These are phyloP conservation scores for Sphaerostilbella broomeana DNA, from an alignment of 2,329 filamentous ascomycete species.

Conservation along the genomic window DNA sequence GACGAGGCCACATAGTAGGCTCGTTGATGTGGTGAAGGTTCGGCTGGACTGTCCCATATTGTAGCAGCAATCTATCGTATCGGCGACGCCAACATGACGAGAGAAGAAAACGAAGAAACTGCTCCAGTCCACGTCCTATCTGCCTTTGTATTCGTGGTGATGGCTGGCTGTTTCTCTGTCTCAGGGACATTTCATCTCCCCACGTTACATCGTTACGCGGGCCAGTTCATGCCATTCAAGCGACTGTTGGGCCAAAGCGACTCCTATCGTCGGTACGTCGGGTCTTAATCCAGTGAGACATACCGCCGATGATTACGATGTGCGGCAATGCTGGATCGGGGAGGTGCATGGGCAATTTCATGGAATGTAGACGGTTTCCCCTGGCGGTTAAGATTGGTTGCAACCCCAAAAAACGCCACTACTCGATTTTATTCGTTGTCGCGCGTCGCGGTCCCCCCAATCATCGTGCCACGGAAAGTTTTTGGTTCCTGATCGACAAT, in stretches of 20 bases:
- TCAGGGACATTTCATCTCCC: not conserved
- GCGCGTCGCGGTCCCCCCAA: too few relatives aligned
- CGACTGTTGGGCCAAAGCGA: not conserved
- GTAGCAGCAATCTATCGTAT: not conserved
- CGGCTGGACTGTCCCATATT: not conserved
- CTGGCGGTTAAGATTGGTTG: slow-evolving; percentile 9
- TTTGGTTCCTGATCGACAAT: too few relatives aligned
- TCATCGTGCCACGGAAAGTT: too few relatives aligned
- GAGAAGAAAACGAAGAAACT: not conserved
- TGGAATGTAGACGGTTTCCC: slow-evolving; percentile 6
- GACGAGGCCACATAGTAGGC: slow-evolving; percentile 4
- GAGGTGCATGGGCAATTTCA: slow-evolving; percentile 8
- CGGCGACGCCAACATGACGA: not conserved
- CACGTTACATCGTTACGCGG: slow-evolving; percentile 10
- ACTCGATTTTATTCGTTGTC: not conserved
- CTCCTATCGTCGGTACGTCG: not conserved
- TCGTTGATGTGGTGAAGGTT: not conserved
- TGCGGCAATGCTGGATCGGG: slow-evolving; percentile 5
- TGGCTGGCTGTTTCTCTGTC: not conserved
- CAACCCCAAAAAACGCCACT: slow-evolving; percentile 7
- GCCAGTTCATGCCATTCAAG: slow-evolving; percentile 1
- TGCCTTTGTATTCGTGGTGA: slow-evolving; percentile 6
- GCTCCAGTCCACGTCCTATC: not conserved
- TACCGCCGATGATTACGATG: slow-evolving; percentile 8
- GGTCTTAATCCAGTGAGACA: slow-evolving; percentile 5